Base-by-base conservation (phyloP, 805 yeast species). In the Candida palmyrensis region DNA sequence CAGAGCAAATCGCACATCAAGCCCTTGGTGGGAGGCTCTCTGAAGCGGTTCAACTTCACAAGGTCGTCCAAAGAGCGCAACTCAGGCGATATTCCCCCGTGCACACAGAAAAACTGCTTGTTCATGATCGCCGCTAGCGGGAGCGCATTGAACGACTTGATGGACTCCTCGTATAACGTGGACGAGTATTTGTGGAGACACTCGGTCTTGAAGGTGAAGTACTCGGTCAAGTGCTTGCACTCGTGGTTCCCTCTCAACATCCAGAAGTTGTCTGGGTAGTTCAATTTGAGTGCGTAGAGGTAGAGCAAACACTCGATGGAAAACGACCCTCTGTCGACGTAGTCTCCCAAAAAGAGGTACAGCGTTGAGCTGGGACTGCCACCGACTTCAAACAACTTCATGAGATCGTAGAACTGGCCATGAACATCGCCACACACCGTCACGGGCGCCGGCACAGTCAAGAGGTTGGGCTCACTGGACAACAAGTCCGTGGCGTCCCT, bases 381-480 rank as follows among this genome's bases (percentile, higher is more conserved):
- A 25, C 96, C 95, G 12, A 88, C 90, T 53, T 90, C 97, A 51
- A 90, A 85, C 27, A 90, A 63, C 57, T 89, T 88, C 75, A 89
- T 69, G 45, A 90, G 68, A 57, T 90, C 98, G 55, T 74, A 89
- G 55, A 75, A 87, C 57, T 90, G 97, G 12, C 98, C 98, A 58
- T 90, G 97, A n/a, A 89, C 73, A 59, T 90, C 97, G 36, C 98
- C 98, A 62, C 97, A 88, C 3, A 90, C 88, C 0, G 96, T 89
- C 2, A 90, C 85, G 1, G 97, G 98, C 0, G 96, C 94, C 3
- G 88, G 89, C 2, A 92, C 82, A 13, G 71, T 70, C 32, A 90
- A 62, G 45, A 90, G 53, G 47, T 84, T 90, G 5, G 96, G 94
- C 50, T 90, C 97, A 24, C 59, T 53, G 10, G 70, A 53, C 36